phyloP scores from a whole-genome alignment of 352 stramenopile genomes.

The Plasmopara muralis region DNA sequence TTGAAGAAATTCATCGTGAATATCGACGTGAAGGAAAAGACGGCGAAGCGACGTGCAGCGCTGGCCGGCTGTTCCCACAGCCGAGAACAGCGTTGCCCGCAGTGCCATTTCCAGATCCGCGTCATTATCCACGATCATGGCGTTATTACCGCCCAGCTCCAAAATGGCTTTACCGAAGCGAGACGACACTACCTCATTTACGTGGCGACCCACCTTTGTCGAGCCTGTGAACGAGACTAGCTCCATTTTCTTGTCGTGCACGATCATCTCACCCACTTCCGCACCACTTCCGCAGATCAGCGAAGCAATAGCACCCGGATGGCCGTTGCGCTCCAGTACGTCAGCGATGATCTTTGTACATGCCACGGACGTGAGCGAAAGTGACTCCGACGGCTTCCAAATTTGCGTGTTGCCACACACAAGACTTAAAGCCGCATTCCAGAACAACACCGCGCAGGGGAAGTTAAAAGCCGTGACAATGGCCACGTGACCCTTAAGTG shows the following conservation, averaged over 20 bases:
- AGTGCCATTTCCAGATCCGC: constrained; percentile 89
- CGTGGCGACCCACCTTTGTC: constrained; percentile 81
- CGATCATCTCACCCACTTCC: constrained; percentile 82
- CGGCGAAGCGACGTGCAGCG: constrained; percentile 89
- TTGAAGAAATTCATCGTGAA: constrained; percentile 86
- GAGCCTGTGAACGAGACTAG: constrained; percentile 90
- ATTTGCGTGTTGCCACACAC: constrained; percentile 90
- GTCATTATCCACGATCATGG: constrained; percentile 90
- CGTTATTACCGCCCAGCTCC: constrained; percentile 91
- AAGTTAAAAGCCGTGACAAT: constrained; percentile 95
- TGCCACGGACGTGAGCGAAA: constrained; percentile 85
- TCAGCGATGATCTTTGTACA: constrained; percentile 88
- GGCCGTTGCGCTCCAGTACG: constrained; percentile 82
- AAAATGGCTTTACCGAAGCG: constrained; percentile 90
- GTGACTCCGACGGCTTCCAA: constrained; percentile 88
- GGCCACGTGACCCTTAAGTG: constrained; percentile 87
- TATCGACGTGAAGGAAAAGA: constrained; percentile 86
- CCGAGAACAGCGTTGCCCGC: constrained; percentile 85
- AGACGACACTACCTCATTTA: constrained; percentile 81
- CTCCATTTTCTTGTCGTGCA: constrained; percentile 83
- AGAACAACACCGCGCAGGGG: constrained; percentile 85
- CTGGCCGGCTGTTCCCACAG: constrained; percentile 88
- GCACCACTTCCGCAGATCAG: constrained; percentile 73
- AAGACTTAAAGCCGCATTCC: constrained; percentile 87
- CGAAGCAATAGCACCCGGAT: constrained; percentile 78